These are phyloP conservation scores for Dactylella cylindrospora DNA, from an alignment of 2,329 filamentous ascomycete genomes.

Conservation along the genomic window DNA sequence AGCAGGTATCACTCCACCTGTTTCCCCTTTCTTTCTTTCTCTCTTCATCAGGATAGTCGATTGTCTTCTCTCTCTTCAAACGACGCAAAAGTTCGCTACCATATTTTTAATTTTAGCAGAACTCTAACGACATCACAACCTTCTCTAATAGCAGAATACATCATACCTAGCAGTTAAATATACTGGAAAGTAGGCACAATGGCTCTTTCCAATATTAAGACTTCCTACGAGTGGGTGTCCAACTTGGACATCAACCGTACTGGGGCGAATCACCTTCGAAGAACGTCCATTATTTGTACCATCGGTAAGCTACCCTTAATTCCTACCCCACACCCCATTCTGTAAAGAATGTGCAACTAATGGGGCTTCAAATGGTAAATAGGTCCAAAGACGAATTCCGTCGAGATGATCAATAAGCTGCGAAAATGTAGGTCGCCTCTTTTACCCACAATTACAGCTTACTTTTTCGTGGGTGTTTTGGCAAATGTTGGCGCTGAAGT, in stretches of 20 bases:
- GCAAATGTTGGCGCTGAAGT: conserved; percentile 4
- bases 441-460: background rate
- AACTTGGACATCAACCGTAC: conserved; percentile 85
- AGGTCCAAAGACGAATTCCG: conserved; percentile 97
- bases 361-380: conserved; percentile 1
- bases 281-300: conserved; percentile 97
- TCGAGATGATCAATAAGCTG: conserved; percentile 93
- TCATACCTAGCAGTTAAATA: background rate
- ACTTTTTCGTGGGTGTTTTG: background rate
- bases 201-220: conserved; percentile 41
- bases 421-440: conserved; percentile 60
- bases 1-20: too few relatives aligned
- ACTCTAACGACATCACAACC: conserved; percentile 21
- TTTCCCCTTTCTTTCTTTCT: conserved; percentile 1
- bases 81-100: too few relatives aligned
- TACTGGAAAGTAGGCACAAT: conserved; percentile 3
- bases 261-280: conserved; percentile 85
- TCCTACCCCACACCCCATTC: background rate
- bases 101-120: background rate
- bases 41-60: too few relatives aligned
- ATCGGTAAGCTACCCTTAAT: conserved; percentile 64
- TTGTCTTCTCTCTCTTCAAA: background rate
- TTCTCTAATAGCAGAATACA: background rate
- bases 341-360: background rate
- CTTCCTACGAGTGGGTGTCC: conserved; percentile 62